These are phyloP conservation scores for Testicularia cyperi DNA, from an alignment of 1,284 basidiomycete species.

Conservation along the genomic window DNA sequence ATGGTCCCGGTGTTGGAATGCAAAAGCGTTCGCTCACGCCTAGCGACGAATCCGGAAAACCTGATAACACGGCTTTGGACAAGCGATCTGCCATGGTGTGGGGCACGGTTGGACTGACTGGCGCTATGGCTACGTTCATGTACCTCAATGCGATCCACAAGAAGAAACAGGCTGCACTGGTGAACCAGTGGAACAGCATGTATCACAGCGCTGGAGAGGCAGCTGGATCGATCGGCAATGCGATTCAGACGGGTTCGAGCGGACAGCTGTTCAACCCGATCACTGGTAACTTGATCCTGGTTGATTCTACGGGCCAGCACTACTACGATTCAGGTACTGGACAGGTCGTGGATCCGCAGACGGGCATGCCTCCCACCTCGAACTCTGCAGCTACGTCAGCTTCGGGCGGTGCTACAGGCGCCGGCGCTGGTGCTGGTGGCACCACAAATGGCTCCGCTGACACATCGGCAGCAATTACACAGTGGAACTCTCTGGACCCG, in stretches of 20 bases:
- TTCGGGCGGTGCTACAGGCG: neutral
- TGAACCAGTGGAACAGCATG: slow-evolving; percentile 6
- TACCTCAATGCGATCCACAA: slow-evolving; percentile 19
- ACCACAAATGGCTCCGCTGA: too few relatives aligned
- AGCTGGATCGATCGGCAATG: slow-evolving; percentile 17
- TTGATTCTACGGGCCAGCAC: slow-evolving; percentile 9
- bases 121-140: slow-evolving; percentile 4
- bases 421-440: neutral
- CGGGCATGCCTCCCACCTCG: slow-evolving; percentile 13
- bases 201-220: slow-evolving; percentile 19
- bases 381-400: neutral
- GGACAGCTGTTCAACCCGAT: slow-evolving; percentile 34
- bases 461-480: slow-evolving; percentile 1
- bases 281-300: slow-evolving; percentile 15
- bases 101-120: neutral
- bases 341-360: slow-evolving; percentile 20
- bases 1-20: neutral
- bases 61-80: too few relatives aligned
- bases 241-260: slow-evolving; percentile 20
- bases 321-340: slow-evolving; percentile 31
- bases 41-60: too few relatives aligned
- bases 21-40: too few relatives aligned
- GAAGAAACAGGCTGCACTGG: slow-evolving; percentile 3
- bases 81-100: neutral
- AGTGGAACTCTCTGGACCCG: too few relatives aligned